A percentile compares a stretch with the other conserved stretches of the same genome.
phyloP scores from a whole-genome alignment of 2,329 filamentous ascomycete genomes.

The Tricladium varicosporioides region DNA sequence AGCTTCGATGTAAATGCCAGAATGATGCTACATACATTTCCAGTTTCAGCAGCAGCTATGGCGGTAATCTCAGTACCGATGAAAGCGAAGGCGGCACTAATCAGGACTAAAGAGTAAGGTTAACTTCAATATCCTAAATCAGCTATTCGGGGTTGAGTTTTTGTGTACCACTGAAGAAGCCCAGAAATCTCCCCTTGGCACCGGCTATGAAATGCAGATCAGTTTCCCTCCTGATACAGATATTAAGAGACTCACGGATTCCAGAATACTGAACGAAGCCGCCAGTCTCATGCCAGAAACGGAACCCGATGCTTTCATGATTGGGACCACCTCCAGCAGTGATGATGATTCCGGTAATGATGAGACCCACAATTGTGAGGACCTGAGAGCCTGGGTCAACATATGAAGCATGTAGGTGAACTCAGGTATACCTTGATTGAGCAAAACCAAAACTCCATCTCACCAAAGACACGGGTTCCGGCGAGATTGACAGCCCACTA shows the following conservation, averaged over 20 bases:
- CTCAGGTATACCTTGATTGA: slow-evolving; percentile 28
- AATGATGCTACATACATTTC: neutral
- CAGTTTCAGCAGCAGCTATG: neutral
- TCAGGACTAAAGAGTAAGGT: neutral
- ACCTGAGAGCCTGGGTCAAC: neutral
- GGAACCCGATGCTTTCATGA: slow-evolving; percentile 47
- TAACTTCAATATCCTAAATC: neutral
- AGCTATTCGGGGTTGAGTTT: neutral
- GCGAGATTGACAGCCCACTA: neutral
- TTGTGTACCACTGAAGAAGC: neutral
- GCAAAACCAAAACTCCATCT: neutral
- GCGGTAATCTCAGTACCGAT: neutral
- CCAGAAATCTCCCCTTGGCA: neutral
- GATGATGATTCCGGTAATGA: slow-evolving; percentile 54
- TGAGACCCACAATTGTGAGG: slow-evolving; percentile 55
- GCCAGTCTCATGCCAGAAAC: slow-evolving; percentile 40
- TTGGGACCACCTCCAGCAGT: slow-evolving; percentile 52
- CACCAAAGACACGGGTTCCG: neutral
- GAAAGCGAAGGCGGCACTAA: neutral
- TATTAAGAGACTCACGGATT: neutral
- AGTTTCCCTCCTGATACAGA: too few species aligned
- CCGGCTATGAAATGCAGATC: neutral
- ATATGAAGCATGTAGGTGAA: too few species aligned
- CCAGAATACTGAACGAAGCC: neutral
- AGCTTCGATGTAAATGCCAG: neutral